Evolutionary conservation across 441 rosid species (phyloP).

Genomic region (Eruca vesicaria): DNA sequence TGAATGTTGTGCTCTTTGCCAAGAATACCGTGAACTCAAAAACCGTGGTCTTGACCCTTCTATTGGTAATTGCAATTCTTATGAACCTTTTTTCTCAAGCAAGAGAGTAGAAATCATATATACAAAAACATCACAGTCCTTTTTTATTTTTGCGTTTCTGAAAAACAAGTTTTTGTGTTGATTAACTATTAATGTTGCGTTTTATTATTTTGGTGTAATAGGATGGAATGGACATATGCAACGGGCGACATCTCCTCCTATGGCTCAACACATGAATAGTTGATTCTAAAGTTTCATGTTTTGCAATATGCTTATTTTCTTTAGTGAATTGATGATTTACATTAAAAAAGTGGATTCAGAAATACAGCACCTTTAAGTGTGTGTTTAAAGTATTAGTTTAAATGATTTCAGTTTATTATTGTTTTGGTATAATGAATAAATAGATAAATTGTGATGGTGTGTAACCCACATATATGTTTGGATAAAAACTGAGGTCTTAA

Average conservation of each 20-base stretch:
- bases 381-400: neutral
- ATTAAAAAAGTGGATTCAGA: neutral
- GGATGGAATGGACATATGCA: constrained; percentile 25
- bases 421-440: neutral
- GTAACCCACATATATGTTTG: neutral
- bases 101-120: neutral
- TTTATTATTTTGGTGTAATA: constrained; percentile 1
- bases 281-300: constrained; percentile 1
- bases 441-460: neutral
- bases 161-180: neutral
- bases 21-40: constrained; percentile 61
- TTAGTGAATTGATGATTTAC: neutral
- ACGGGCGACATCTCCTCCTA: constrained; percentile 15
- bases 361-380: neutral
- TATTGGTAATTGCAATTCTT: constrained; percentile 40
- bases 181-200: neutral
- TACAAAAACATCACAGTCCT: neutral
- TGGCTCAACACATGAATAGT: constrained; percentile 5
- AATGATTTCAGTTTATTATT: neutral
- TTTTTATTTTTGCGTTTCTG: neutral
- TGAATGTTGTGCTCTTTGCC: constrained; percentile 72
- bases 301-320: neutral
- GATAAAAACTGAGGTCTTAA: neutral
- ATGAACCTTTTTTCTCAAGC: neutral
- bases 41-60: constrained; percentile 57